Conservation (phyloP, 2,329 filamentous ascomycete species). For the Pezicula rhizophila region DNA sequence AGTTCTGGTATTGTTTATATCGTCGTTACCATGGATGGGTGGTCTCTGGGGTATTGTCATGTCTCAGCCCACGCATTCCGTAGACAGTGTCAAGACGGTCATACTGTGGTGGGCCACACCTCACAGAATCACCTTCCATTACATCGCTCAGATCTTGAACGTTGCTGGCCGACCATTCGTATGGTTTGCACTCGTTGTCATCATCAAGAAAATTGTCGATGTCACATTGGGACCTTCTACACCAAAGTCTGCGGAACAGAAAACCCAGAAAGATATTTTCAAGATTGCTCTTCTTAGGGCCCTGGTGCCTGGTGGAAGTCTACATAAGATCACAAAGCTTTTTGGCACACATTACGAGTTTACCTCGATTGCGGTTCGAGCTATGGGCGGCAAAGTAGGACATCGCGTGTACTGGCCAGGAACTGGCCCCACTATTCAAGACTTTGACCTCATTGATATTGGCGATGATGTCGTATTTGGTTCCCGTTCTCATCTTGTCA, state of each 20-base stretch:
- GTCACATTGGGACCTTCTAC: conserved; percentile 31
- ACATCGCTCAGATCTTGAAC: conserved; percentile 39
- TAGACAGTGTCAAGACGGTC: conserved; percentile 34
- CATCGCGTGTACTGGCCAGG: conserved; percentile 52
- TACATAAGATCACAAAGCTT: conserved; percentile 43
- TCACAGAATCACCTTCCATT: conserved; percentile 43
- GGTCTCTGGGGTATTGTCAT: conserved; percentile 40
- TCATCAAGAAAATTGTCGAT: conserved; percentile 37
- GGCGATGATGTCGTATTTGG: conserved; percentile 56
- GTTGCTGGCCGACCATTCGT: conserved; percentile 8
- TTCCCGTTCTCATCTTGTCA: conserved; percentile 46
- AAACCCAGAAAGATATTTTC: conserved; percentile 36
- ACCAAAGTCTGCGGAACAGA: conserved; percentile 26
- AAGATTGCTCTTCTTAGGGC: conserved; percentile 37
- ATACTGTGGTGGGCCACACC: conserved; percentile 44
- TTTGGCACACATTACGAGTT: conserved; percentile 50
- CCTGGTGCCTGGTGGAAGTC: conserved; percentile 36
- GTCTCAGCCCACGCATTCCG: conserved; percentile 26
- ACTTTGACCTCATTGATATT: conserved; percentile 49
- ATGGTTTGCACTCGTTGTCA: conserved; percentile 23
- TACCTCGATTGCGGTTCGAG: conserved; percentile 43
- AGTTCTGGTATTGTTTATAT: conserved; percentile 34
- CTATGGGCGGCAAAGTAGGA: conserved; percentile 46
- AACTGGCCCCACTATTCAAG: conserved; percentile 45
- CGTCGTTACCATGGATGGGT: conserved; percentile 38